Percentiles rank a stretch among this genome's conserved stretches.
These are phyloP conservation scores for Baorangia bicolor DNA, from an alignment of 768 basidiomycete genomes.

Conservation along the genomic window DNA sequence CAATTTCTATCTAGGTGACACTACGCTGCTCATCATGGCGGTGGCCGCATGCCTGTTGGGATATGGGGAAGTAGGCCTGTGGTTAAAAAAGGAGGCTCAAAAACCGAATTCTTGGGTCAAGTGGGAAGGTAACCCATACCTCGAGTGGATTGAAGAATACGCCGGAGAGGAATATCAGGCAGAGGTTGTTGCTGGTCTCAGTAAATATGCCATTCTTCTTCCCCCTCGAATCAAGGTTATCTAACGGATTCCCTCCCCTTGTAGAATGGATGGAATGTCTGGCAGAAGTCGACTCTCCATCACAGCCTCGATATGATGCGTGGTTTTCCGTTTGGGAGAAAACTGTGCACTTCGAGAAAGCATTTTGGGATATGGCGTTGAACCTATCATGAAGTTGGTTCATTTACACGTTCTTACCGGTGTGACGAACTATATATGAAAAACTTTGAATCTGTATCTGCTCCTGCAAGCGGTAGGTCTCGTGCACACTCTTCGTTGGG, in stretches of 20 bases:
- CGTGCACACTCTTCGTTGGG: not conserved
- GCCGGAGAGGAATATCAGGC: not conserved
- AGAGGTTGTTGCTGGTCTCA: not conserved
- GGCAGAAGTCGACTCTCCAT: not conserved
- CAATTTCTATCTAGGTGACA: not conserved
- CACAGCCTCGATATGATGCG: not conserved
- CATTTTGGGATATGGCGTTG: constrained; percentile 6
- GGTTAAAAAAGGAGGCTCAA: constrained; percentile 2
- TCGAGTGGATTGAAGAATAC: not conserved
- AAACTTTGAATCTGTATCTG: not conserved
- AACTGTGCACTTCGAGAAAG: constrained; percentile 1
- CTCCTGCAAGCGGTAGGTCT: not conserved
- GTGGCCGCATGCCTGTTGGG: constrained; percentile 2
- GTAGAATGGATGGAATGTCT: not conserved
- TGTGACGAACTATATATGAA: not conserved
- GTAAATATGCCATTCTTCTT: not conserved
- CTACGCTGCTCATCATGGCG: not conserved
- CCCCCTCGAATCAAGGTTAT: not conserved
- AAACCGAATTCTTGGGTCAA: not conserved
- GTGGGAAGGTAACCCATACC: constrained; percentile 5
- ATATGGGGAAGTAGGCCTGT: not conserved
- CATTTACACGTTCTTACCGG: not conserved
- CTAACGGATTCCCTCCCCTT: not conserved
- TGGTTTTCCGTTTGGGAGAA: constrained; percentile 9
- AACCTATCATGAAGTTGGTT: not conserved